phyloP scores from a whole-genome alignment of 306 rosid species.

The Cicer bijugum region DNA sequence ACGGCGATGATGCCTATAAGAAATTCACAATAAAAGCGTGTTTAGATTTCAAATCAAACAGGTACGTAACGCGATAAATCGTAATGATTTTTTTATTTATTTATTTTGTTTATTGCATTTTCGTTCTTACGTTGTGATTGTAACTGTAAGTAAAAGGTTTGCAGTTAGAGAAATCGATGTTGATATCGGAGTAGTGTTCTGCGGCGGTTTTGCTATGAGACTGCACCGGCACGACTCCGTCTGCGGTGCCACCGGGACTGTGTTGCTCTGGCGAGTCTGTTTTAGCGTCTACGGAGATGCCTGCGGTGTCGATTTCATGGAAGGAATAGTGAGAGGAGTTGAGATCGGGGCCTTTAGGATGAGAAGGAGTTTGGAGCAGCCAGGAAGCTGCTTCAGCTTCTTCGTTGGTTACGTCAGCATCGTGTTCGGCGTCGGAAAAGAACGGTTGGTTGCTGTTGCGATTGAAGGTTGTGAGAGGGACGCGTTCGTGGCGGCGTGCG shows the following conservation, averaged over 20 bases:
- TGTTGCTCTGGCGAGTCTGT: constrained; percentile 6
- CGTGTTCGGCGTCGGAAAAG: constrained; percentile 51
- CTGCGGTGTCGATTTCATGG: constrained; percentile 9
- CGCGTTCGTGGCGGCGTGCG: constrained; percentile 88
- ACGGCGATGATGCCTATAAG: constrained; percentile 78
- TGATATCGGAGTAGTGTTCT: constrained; percentile 40
- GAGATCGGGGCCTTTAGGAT: constrained; percentile 36
- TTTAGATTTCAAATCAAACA: background rate
- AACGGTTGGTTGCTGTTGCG: constrained; percentile 50
- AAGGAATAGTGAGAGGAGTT: constrained; percentile 14
- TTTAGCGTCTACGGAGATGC: constrained; percentile 3
- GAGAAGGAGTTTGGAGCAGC: constrained; percentile 67
- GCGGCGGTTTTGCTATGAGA: constrained; percentile 17
- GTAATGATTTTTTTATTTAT: background rate
- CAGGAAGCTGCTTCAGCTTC: constrained; percentile 98
- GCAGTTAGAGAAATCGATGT: constrained; percentile 44
- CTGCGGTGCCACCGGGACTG: constrained; percentile 41
- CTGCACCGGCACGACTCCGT: constrained; percentile 88
- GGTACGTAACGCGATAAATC: background rate
- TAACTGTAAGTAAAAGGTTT: constrained; percentile 58
- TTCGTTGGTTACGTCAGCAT: constrained; percentile 56
- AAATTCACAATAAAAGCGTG: background rate
- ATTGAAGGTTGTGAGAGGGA: constrained; percentile 63
- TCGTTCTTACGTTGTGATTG: constrained; percentile 26
- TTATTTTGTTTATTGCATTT: background rate